Conservation (phyloP, 805 yeast genomes). For the Metschnikowia dekortorum region DNA sequence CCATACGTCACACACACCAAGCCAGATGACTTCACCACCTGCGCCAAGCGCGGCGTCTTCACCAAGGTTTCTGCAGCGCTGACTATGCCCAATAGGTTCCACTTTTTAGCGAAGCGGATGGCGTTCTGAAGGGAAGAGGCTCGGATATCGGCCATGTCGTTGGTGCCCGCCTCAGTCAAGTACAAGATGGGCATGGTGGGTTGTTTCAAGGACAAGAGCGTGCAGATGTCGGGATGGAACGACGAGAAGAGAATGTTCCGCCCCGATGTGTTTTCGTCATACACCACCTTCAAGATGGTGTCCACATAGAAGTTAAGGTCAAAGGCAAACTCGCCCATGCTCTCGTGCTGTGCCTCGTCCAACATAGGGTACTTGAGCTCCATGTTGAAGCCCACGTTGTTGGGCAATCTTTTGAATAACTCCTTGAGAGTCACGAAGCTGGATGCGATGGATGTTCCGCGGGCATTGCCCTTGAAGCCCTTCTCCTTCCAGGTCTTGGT, state of each 20-base stretch:
- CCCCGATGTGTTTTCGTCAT: slow-evolving; percentile 66
- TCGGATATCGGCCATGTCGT: slow-evolving; percentile 81
- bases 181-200: slow-evolving; percentile 90
- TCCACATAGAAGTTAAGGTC: slow-evolving; percentile 88
- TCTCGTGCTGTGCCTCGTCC: slow-evolving; percentile 86
- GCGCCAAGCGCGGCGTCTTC: slow-evolving; percentile 84
- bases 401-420: slow-evolving; percentile 75
- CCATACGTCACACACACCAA: slow-evolving; percentile 94
- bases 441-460: slow-evolving; percentile 88
- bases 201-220: slow-evolving; percentile 81
- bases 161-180: slow-evolving; percentile 84
- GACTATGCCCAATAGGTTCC: slow-evolving; percentile 91
- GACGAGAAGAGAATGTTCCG: slow-evolving; percentile 88
- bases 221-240: slow-evolving; percentile 91
- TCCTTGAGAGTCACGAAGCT: slow-evolving; percentile 87
- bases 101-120: slow-evolving; percentile 80
- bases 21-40: slow-evolving; percentile 87
- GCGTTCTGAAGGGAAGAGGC: slow-evolving; percentile 89
- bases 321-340: slow-evolving; percentile 77
- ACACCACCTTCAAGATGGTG: slow-evolving; percentile 74
- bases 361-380: slow-evolving; percentile 95
- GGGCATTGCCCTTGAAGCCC: slow-evolving; percentile 87
- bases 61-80: slow-evolving; percentile 83
- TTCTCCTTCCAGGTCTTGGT: slow-evolving; percentile 86
- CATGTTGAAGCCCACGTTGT: slow-evolving; percentile 84